Conservation (phyloP, 306 rosid species). For the Begonia masoniana region DNA sequence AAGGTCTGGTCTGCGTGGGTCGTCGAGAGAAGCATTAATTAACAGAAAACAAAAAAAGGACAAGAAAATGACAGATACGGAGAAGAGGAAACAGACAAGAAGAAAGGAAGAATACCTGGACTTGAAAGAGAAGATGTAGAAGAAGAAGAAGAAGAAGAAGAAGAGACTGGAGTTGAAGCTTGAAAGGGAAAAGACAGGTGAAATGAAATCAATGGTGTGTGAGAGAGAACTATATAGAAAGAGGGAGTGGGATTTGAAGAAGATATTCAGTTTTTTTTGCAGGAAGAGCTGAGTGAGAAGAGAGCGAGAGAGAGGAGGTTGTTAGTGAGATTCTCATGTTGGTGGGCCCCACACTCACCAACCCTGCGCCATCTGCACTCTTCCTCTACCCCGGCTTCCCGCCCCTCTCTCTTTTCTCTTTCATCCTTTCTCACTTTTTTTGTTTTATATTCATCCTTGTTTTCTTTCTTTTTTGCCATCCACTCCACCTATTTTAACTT, state of each 20-base stretch:
- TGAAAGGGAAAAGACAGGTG: no score
- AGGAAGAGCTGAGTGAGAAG: neutral
- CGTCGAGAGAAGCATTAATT: neutral
- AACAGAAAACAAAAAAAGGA: neutral
- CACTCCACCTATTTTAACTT: no score
- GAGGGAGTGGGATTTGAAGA: neutral
- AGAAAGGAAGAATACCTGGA: neutral
- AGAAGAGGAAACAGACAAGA: neutral
- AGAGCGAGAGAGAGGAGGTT: constrained; percentile 7
- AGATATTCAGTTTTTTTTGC: neutral
- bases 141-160: constrained; percentile 1
- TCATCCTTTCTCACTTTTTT: neutral
- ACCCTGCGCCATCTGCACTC: constrained; percentile 7
- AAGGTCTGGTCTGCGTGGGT: neutral
- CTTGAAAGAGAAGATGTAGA: neutral
- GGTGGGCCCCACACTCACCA: constrained; percentile 13
- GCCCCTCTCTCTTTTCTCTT: neutral
- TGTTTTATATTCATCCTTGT: neutral
- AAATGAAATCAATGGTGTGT: neutral
- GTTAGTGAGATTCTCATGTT: constrained; percentile 18
- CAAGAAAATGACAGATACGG: neutral
- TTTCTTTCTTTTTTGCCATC: no score
- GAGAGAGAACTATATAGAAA: neutral
- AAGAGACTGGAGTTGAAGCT: no score
- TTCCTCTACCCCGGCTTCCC: neutral